A percentile compares a stretch with the other conserved stretches of the same genome.
These are phyloP conservation scores for Anaeromyces robustus DNA, from an alignment of 192 early-diverging fungal species.

Conservation along the genomic window DNA sequence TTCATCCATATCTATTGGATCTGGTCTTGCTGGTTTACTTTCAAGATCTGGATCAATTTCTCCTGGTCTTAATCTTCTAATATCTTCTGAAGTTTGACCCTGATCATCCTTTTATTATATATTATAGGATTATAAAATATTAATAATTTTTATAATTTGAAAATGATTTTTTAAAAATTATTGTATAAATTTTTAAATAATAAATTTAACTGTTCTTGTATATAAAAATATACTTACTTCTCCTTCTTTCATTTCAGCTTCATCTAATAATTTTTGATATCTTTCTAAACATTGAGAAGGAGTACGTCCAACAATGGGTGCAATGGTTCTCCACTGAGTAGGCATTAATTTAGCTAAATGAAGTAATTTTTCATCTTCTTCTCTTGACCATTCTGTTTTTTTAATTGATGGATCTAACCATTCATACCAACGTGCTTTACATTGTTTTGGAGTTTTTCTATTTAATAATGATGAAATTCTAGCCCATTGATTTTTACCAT, in stretches of 20 bases:
- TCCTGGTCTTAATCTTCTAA: constrained; percentile 72
- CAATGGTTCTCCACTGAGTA: constrained; percentile 98
- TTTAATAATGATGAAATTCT: constrained; percentile 91
- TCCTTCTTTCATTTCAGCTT: constrained; percentile 74
- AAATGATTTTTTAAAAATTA: too few species aligned
- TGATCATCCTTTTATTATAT: constrained; percentile 29
- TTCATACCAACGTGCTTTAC: constrained; percentile 98
- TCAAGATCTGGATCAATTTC: constrained; percentile 97
- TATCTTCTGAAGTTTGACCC: constrained; percentile 69
- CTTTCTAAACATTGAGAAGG: constrained; percentile 92
- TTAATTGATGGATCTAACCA: constrained; percentile 98
- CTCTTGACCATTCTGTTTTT: constrained; percentile 98
- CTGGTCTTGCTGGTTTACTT: constrained; percentile 88
- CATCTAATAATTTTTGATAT: constrained; percentile 88
- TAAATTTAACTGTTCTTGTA: too few species aligned
- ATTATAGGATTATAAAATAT: too few species aligned
- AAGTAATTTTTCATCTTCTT: constrained; percentile 93
- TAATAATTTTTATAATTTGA: too few species aligned
- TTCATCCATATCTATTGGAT: constrained; percentile 99
- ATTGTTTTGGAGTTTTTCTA: constrained; percentile 93
- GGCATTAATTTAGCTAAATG: constrained; percentile 98
- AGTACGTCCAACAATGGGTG: constrained; percentile 92
- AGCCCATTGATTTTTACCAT: constrained; percentile 98
- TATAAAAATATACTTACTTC: constrained; percentile 10
- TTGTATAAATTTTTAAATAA: too few species aligned